Conservation (phyloP, 306 rosid genomes). For the Quercus glauca region DNA sequence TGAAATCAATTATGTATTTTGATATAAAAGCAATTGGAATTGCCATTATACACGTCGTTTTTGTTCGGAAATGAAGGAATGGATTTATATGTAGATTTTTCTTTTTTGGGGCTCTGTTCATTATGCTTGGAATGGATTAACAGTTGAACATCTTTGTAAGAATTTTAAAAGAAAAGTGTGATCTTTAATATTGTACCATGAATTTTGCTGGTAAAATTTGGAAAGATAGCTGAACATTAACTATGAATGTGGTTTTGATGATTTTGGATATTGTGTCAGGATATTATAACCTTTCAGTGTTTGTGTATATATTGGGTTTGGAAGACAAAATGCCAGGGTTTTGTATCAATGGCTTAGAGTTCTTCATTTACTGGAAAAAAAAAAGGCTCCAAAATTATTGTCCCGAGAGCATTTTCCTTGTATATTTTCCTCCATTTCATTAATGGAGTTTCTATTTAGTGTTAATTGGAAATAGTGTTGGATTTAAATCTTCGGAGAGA, state of each 20-base stretch:
- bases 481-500: neutral
- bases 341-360: neutral
- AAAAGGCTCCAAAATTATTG: neutral
- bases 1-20: too few relatives aligned
- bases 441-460: neutral
- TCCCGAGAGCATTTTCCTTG: neutral
- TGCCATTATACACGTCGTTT: neutral
- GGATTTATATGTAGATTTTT: too few relatives aligned
- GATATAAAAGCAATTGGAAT: neutral
- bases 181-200: neutral
- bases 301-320: neutral
- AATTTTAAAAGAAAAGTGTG: neutral
- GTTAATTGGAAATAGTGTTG: neutral
- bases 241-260: neutral
- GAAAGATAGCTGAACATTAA: neutral
- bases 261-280: neutral
- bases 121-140: neutral
- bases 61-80: neutral
- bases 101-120: too few relatives aligned
- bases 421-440: neutral
- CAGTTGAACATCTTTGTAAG: neutral
- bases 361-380: neutral
- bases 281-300: neutral
- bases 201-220: neutral
- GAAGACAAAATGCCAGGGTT: neutral